Conservation (phyloP, 1,139 yeast genomes). For the Candida sp. region DNA sequence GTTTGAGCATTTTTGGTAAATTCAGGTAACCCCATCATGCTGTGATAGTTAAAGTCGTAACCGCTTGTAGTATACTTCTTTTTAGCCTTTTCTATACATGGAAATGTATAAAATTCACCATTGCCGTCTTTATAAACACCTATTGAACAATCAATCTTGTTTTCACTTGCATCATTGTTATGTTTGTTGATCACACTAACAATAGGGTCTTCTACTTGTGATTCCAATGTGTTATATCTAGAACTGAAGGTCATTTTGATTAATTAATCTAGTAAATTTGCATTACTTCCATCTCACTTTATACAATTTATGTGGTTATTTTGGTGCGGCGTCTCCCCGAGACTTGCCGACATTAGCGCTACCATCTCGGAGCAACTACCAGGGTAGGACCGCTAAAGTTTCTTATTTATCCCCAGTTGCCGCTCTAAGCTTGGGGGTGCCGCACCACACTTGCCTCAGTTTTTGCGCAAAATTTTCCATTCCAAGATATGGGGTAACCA, state of each 20-base stretch:
- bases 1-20: conserved; percentile 33
- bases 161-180: conserved; percentile 23
- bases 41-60: conserved; percentile 44
- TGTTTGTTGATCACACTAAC: conserved; percentile 25
- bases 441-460: too few relatives aligned
- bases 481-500: too few relatives aligned
- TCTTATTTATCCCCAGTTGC: too few relatives aligned
- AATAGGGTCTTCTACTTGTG: conserved; percentile 36
- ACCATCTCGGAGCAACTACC: background rate
- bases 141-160: conserved; percentile 38
- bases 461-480: too few relatives aligned
- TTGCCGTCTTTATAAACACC: conserved; percentile 42
- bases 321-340: conserved; percentile 4
- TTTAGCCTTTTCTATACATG: conserved; percentile 36
- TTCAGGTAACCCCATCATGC: conserved; percentile 40
- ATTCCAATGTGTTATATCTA: conserved; percentile 22
- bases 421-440: too few relatives aligned
- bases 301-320: background rate
- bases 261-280: too few relatives aligned
- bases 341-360: background rate
- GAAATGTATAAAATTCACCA: conserved; percentile 36
- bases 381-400: background rate
- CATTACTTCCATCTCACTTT: background rate
- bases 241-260: conserved; percentile 21
- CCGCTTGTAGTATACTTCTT: conserved; percentile 26